Conservation (phyloP, 78 protist species). For the Guillardia theta region DNA sequence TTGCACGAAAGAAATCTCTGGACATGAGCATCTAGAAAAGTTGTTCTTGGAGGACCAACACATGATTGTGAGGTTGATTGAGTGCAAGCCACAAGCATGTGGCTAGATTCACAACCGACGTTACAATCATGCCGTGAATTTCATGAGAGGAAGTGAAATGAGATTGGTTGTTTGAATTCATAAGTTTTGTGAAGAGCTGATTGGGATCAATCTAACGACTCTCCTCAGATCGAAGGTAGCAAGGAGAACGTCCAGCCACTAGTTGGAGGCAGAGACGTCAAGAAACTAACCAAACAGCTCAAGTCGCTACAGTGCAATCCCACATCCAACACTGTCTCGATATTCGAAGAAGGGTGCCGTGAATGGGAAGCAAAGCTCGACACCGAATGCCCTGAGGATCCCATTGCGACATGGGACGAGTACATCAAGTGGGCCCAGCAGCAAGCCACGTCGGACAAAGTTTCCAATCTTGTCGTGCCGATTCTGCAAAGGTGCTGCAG, state of each 20-base stretch:
- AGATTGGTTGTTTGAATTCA: too few relatives aligned
- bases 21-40: too few relatives aligned
- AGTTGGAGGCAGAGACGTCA: neutral
- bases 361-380: neutral
- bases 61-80: too few relatives aligned
- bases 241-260: constrained; percentile 39
- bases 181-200: too few relatives aligned
- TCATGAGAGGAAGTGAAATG: too few relatives aligned
- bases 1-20: too few relatives aligned
- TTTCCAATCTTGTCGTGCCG: neutral
- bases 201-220: too few relatives aligned
- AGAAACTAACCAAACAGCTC: neutral
- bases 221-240: neutral
- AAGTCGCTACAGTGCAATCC: neutral
- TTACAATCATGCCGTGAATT: too few relatives aligned
- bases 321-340: neutral
- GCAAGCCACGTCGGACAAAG: neutral
- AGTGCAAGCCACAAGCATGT: too few relatives aligned
- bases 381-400: neutral
- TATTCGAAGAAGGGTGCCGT: neutral
- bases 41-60: too few relatives aligned
- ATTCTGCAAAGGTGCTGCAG: neutral
- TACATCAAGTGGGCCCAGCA: constrained; percentile 41
- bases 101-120: too few relatives aligned
- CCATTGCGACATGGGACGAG: neutral